A percentile compares a stretch with the other conserved stretches of the same genome.
Conservation (phyloP, 148 eudicot genomes). For the Amaranthus hypochondriacus region DNA sequence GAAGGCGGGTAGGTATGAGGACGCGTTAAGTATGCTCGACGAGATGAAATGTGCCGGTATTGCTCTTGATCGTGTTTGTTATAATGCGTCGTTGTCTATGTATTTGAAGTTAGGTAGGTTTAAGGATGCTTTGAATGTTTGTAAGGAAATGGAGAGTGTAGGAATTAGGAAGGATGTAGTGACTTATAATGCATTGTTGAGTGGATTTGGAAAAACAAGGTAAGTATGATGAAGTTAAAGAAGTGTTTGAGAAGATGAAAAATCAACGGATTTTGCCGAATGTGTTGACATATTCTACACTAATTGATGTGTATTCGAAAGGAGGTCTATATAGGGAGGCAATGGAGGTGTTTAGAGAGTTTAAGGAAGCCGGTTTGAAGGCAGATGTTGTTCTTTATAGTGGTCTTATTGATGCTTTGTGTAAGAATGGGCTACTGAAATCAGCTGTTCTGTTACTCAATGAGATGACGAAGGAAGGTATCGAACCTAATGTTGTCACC, state of each 20-base stretch:
- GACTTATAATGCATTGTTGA: slow-evolving; percentile 83
- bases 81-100: slow-evolving; percentile 70
- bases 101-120: slow-evolving; percentile 91
- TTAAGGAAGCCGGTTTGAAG: slow-evolving; percentile 71
- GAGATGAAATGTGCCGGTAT: slow-evolving; percentile 77
- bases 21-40: slow-evolving; percentile 61
- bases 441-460: slow-evolving; percentile 73
- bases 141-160: slow-evolving; percentile 71
- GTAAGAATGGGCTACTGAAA: slow-evolving; percentile 82
- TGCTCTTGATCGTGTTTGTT: slow-evolving; percentile 69
- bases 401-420: slow-evolving; percentile 81
- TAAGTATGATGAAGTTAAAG: slow-evolving; percentile 67
- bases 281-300: slow-evolving; percentile 75
- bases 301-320: slow-evolving; percentile 78
- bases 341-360: slow-evolving; percentile 63
- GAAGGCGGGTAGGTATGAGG: slow-evolving; percentile 68
- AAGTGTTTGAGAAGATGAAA: slow-evolving; percentile 68
- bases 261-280: slow-evolving; percentile 55
- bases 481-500: slow-evolving; percentile 88
- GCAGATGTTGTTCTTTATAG: slow-evolving; percentile 97
- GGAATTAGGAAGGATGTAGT: slow-evolving; percentile 90
- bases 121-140: slow-evolving; percentile 66
- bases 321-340: slow-evolving; percentile 77
- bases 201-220: slow-evolving; percentile 97
- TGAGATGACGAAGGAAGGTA: slow-evolving; percentile 93